phyloP scores from a whole-genome alignment of 176 grass and related monocot genomes.

The Oryza glumipatula region DNA sequence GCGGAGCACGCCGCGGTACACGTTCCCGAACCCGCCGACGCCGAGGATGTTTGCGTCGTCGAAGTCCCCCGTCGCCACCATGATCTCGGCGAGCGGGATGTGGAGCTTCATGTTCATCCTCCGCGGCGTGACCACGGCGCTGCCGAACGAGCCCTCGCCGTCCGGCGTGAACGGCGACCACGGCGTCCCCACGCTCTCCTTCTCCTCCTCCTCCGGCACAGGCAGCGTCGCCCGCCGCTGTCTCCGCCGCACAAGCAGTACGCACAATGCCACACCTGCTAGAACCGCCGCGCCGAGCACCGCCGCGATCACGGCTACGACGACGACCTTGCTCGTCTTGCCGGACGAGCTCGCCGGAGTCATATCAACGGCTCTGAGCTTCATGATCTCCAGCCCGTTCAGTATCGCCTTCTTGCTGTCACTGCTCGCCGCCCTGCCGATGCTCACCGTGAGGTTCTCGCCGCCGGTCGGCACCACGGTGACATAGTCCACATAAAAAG shows the following conservation, averaged over 20 bases:
- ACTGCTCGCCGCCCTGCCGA: conserved; percentile 1
- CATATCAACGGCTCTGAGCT: conserved; percentile 24
- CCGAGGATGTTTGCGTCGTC: conserved; percentile 43
- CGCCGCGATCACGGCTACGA: not conserved
- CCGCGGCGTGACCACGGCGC: conserved; percentile 16
- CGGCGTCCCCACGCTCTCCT: not conserved
- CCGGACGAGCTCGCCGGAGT: not conserved
- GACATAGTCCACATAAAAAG: conserved; percentile 41
- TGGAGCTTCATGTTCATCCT: conserved; percentile 47
- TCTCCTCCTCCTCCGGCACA: conserved; percentile 7
- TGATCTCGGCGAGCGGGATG: conserved; percentile 48
- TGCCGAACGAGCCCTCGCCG: conserved; percentile 20
- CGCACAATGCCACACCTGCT: not conserved
- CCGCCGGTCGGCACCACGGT: not conserved
- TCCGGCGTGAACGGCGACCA: conserved; percentile 35
- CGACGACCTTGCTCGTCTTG: not conserved
- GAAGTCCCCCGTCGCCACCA: conserved; percentile 41
- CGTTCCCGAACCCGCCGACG: conserved; percentile 62
- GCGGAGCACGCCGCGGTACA: conserved; percentile 46
- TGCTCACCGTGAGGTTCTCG: conserved; percentile 39
- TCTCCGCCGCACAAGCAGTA: conserved; percentile 9
- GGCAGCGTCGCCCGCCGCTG: conserved; percentile 11
- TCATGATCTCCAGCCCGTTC: conserved; percentile 66
- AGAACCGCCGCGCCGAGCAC: conserved; percentile 23
- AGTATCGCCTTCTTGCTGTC: conserved; percentile 21